Evolutionary conservation across 257 asterid species (phyloP), one percentile per base, ranked within the genome.

Genomic region (Solanum gracilifrons): DNA sequence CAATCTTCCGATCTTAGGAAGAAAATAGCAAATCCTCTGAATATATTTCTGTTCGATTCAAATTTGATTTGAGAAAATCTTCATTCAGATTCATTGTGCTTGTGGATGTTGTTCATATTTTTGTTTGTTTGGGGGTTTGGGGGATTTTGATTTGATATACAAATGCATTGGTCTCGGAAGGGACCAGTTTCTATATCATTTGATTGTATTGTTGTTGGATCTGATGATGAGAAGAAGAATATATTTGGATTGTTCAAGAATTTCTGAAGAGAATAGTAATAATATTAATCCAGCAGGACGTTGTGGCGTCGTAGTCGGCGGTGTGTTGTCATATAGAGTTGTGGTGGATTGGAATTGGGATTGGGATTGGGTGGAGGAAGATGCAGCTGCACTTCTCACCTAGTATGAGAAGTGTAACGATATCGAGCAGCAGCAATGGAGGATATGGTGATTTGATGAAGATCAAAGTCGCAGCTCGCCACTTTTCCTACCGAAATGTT

Each of bases 331-430:
- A 8, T 32, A 31, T 32, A 66, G 75, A 58, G 87, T 76, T 82
- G 86, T 46, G 89, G 87, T 85, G 60, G 87, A 73, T 88, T 68
- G 68, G 88, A 60, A 77, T 85, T 66, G 46, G 64, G 82, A 64
- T 88, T 55, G 69, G 88, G 41, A 69, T 80, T 66, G 39, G 89
- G 86, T 82, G 90, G 93, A 92, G 94, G 98, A 69, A 93, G 98
- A 97, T 97, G 99, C 99, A 96, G 99, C 99, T 97, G 97, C 99
- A 95, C 96, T 96, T 97, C 95, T 97, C 99, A 91, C 98, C 99
- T 93, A 94, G 98, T 97, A 97, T 96, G 99, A 95, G 99, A 96
- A 97, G 99, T 93, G 93, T 97, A 93, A 97, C 99, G 87, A 96
- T 97, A 93, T 97, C 98, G 88, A 92, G 95, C 93, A 88, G 93